A percentile compares a stretch with the other conserved stretches of the same genome.
Evolutionary conservation across 768 basidiomycete species (phyloP).

Genomic region (Epithele typhae): DNA sequence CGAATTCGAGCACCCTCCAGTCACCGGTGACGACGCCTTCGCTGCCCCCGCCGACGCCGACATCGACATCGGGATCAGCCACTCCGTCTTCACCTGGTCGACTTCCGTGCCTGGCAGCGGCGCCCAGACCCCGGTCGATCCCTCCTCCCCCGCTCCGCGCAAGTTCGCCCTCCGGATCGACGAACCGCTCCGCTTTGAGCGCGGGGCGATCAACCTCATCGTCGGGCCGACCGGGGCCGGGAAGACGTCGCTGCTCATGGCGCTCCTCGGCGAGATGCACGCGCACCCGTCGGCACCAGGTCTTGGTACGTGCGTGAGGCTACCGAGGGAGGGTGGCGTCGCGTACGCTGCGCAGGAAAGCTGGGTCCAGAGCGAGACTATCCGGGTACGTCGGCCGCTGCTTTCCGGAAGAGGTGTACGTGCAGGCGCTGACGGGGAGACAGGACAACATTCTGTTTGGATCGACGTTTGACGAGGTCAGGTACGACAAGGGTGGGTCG

Average conservation of each 20-base stretch:
- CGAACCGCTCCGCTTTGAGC: constrained; percentile 49
- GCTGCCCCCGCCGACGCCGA: background rate
- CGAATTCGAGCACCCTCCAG: constrained; percentile 25
- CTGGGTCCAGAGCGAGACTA: constrained; percentile 79
- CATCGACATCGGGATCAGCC: constrained; percentile 38
- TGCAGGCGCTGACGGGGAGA: too few species aligned
- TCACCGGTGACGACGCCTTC: background rate
- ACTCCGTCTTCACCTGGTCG: constrained; percentile 57
- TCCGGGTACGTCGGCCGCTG: constrained; percentile 27
- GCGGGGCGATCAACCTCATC: constrained; percentile 50
- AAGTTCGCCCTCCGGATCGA: constrained; percentile 48
- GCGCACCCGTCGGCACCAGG: constrained; percentile 36
- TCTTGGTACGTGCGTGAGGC: constrained; percentile 32
- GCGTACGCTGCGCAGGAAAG: constrained; percentile 80
- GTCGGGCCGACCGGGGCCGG: constrained; percentile 54
- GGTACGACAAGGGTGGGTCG: constrained; percentile 17
- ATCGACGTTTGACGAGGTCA: constrained; percentile 22
- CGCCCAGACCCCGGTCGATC: too few species aligned
- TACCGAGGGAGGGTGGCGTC: constrained; percentile 41
- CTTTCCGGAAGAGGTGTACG: too few species aligned
- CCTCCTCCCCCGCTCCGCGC: constrained; percentile 21
- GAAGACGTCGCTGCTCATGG: constrained; percentile 66
- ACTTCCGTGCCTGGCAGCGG: too few species aligned
- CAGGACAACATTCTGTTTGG: constrained; percentile 30
- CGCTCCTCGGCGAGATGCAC: constrained; percentile 61